phyloP scores from a whole-genome alignment of 306 rosid genomes.

The Ochetophila trinervis region DNA sequence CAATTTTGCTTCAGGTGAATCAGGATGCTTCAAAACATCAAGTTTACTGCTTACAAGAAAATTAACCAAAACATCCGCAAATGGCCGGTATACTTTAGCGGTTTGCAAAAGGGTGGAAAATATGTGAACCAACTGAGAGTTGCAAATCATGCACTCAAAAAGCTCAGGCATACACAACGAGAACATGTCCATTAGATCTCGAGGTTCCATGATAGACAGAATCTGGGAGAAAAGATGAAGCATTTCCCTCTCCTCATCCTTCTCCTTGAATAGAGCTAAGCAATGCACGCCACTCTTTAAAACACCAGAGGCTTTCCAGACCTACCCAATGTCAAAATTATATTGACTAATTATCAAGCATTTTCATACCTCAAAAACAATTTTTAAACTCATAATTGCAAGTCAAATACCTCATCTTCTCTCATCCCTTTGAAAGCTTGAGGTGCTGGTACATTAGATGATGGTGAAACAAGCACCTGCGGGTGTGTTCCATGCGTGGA shows the following conservation, averaged over 20 bases:
- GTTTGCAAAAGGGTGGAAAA: slow-evolving; percentile 86
- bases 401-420: slow-evolving; percentile 85
- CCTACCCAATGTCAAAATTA: slow-evolving; percentile 49
- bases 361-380: slow-evolving; percentile 14
- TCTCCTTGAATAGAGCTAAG: slow-evolving; percentile 94
- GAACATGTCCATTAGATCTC: slow-evolving; percentile 99
- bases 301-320: slow-evolving; percentile 93
- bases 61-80: slow-evolving; percentile 91
- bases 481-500: slow-evolving; percentile 45
- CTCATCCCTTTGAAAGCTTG: slow-evolving; percentile 92
- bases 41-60: slow-evolving; percentile 89
- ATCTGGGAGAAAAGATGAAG: slow-evolving; percentile 89
- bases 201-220: slow-evolving; percentile 95
- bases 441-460: slow-evolving; percentile 70
- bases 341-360: slow-evolving; percentile 16
- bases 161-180: slow-evolving; percentile 98
- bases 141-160: slow-evolving; percentile 92
- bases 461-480: slow-evolving; percentile 73
- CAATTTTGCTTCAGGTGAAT: slow-evolving; percentile 82
- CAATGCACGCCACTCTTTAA: slow-evolving; percentile 96
- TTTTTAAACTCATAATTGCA: slow-evolving; percentile 18
- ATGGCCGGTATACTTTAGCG: slow-evolving; percentile 80
- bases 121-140: slow-evolving; percentile 86
- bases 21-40: slow-evolving; percentile 81
- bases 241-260: slow-evolving; percentile 99